Conservation (phyloP, 176 grass and related monocot genomes). For the Coix lacrymajobi region DNA sequence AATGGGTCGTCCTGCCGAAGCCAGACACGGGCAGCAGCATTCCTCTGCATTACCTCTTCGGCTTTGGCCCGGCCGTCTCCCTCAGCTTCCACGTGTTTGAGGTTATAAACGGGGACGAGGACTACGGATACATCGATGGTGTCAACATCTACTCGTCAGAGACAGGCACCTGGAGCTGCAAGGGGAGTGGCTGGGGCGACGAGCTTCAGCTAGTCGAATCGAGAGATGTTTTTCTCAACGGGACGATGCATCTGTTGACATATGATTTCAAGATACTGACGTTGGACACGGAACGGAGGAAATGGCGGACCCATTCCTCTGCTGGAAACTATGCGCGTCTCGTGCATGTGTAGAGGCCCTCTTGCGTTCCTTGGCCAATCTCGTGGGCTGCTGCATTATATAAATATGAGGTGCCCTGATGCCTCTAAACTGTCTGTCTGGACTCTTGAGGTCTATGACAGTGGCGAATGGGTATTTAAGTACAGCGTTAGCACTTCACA, state of each 20-base stretch:
- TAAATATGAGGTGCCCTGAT: not conserved
- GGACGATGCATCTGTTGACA: not conserved
- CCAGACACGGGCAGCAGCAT: not conserved
- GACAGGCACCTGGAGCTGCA: not conserved
- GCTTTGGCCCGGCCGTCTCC: not conserved
- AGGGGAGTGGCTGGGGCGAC: not conserved
- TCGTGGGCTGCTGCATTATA: not conserved
- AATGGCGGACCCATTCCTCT: conserved; percentile 10
- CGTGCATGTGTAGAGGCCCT: not conserved
- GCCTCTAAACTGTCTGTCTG: not conserved
- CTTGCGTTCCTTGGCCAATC: not conserved
- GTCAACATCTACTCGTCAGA: not conserved
- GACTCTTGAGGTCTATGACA: not conserved
- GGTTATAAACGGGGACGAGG: not conserved
- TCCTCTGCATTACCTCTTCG: not conserved
- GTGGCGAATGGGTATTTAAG: conserved; percentile 10
- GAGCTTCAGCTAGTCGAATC: not conserved
- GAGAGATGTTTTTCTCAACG: not conserved
- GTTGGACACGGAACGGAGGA: not conserved
- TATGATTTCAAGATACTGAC: not conserved
- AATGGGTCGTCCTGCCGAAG: not conserved
- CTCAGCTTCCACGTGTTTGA: not conserved
- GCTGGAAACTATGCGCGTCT: not conserved
- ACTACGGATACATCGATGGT: not conserved
- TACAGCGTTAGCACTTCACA: not conserved